Evolutionary conservation across 2,329 filamentous ascomycete species (phyloP), one percentile per base, ranked within the genome.

Genomic region (Bertia moriformis): DNA sequence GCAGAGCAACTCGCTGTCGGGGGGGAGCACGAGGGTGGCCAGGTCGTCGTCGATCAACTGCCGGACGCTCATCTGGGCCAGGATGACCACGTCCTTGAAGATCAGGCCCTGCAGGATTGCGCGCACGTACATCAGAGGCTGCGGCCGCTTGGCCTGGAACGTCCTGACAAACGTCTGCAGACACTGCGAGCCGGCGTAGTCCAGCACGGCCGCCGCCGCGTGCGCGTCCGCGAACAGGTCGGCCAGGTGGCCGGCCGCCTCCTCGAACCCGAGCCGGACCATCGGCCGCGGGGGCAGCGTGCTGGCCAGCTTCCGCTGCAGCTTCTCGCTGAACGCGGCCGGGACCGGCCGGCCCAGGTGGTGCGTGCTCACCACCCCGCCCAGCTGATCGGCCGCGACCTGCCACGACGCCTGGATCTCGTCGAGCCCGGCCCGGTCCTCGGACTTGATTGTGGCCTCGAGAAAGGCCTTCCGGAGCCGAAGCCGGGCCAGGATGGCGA

Each of bases 211-310:
- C 39, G 77, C 69, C 15, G 79, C 67, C 46, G 87, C 78, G 18
- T 73, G 62, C 2, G 78, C 80, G 54, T 94, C 85, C 41, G 71
- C 63, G 44, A 82, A 83, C 19, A 95, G 60, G 33, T 76, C 72
- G 41, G 69, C 69, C 45, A 95, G 67, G 47, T 84, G 78, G 15
- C 61, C 61, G 45, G 81, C 71, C 0, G 87, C 83, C 49, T 85
- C 78, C 13, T 78, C 71, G 47, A 84, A 81, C 18, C 71, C 73
- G 2, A 88, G 64, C 39, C 85, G 70, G 10, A 95, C 83, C 48
- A 95, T 89, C 0, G 89, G 88, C 7, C 89, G 73, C 5, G 91
- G 91, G 3, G 91, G 91, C 50, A 95, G 88, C 1, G 87, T 95
- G 47, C 87, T 95, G 1, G 91, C 87, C 20, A 98, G 67, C 45